A percentile compares a stretch with the other conserved stretches of the same genome.
phyloP scores from a whole-genome alignment of 495 filamentous ascomycete genomes.

The Clohesyomyces aquaticus region DNA sequence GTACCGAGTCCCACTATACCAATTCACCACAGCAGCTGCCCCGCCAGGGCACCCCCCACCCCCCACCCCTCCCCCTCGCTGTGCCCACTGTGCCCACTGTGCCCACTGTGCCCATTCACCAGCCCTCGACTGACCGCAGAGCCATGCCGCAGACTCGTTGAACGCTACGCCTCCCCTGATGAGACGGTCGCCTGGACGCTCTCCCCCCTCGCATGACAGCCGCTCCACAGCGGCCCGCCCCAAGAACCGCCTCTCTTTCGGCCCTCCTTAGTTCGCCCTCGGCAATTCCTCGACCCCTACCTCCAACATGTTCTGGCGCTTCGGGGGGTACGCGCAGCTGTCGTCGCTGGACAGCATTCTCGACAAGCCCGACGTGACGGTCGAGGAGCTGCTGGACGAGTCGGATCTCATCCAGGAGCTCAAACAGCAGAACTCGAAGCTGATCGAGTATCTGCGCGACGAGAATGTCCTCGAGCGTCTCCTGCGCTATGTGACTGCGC shows the following conservation, averaged over 20 bases:
- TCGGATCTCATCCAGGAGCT: conserved; percentile 94
- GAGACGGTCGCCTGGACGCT: conserved; percentile 9
- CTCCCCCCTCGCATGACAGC: conserved; percentile 23
- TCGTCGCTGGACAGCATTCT: conserved; percentile 95
- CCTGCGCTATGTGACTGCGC: conserved; percentile 87
- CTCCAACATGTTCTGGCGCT: conserved; percentile 94
- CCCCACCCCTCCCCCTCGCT: neutral
- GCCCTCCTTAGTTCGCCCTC: conserved; percentile 12
- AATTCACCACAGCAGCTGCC: neutral
- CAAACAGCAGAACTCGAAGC: conserved; percentile 96
- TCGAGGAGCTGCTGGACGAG: conserved; percentile 96
- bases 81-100: no score
- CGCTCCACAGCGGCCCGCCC: conserved; percentile 17
- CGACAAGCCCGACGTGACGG: conserved; percentile 89
- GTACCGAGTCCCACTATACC: conserved; percentile 8
- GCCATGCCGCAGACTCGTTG: conserved; percentile 6
- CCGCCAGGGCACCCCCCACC: neutral
- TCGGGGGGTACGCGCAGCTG: conserved; percentile 96
- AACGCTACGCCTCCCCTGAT: conserved; percentile 14
- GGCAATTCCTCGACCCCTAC: conserved; percentile 9
- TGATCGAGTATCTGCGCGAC: conserved; percentile 92
- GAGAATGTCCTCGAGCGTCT: conserved; percentile 83
- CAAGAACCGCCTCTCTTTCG: conserved; percentile 20
- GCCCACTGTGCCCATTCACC: no score
- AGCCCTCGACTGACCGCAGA: neutral